Evolutionary conservation across 2,329 filamentous ascomycete species (phyloP).

Genomic region (Hypoxylon sp.): DNA sequence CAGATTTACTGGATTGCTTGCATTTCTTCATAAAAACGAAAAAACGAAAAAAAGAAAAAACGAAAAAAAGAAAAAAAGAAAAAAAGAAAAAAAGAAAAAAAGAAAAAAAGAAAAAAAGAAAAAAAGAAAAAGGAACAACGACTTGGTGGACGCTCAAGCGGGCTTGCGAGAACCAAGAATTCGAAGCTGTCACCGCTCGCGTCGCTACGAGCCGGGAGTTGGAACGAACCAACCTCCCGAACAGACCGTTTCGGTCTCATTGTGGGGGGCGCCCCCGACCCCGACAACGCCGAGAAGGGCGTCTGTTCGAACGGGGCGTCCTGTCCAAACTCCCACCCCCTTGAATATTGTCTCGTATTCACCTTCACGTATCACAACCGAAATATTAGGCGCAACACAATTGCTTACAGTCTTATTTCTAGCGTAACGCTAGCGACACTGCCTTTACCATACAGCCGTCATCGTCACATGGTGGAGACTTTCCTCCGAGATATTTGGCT

Average conservation of each 20-base stretch:
- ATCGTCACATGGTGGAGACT: too few relatives aligned
- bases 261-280: neutral
- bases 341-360: neutral
- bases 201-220: neutral
- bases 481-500: too few relatives aligned
- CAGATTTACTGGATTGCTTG: too few relatives aligned
- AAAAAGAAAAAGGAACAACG: too few relatives aligned
- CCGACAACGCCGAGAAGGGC: neutral
- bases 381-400: neutral
- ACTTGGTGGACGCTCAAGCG: neutral
- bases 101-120: too few relatives aligned
- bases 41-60: too few relatives aligned
- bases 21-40: too few relatives aligned
- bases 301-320: neutral
- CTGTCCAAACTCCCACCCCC: constrained; percentile 1
- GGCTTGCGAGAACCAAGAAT: neutral
- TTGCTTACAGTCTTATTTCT: neutral
- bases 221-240: neutral
- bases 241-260: neutral
- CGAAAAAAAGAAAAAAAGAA: too few relatives aligned
- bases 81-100: too few relatives aligned
- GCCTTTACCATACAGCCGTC: too few relatives aligned
- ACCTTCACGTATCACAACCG: neutral
- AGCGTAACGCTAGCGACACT: too few relatives aligned
- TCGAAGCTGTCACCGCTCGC: neutral